A percentile compares a stretch with the other conserved stretches of the same genome.
Conservation (phyloP, 768 basidiomycete species). For the Panaeolus papilionaceus region DNA sequence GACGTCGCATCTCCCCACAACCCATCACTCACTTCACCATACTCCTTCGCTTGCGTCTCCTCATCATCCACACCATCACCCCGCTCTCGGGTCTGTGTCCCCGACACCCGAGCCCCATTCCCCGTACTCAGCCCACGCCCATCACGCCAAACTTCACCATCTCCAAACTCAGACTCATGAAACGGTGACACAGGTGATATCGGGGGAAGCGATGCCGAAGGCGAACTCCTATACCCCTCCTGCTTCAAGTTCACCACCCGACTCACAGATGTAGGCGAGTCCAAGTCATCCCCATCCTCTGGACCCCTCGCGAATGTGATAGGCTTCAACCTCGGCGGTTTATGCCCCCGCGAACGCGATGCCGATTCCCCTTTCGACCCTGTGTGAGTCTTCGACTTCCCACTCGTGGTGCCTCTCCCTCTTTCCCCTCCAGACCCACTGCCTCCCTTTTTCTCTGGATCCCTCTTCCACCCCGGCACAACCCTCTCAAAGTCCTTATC, state of each 20-base stretch:
- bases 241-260: neutral
- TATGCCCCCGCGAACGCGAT: neutral
- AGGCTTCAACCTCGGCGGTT: neutral
- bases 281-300: neutral
- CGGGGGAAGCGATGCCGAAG: neutral
- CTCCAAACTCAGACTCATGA: neutral
- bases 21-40: neutral
- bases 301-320: neutral
- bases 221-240: neutral
- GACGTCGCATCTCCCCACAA: neutral
- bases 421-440: no score
- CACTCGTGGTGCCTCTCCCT: neutral
- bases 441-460: neutral
- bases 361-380: neutral
- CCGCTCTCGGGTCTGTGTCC: neutral
- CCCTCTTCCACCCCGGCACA: constrained; percentile 2
- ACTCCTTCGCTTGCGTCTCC: neutral
- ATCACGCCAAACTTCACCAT: neutral
- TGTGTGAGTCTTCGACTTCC: neutral
- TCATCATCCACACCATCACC: neutral
- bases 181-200: constrained; percentile 1
- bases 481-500: neutral
- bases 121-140: neutral
- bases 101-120: neutral
- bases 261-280: neutral